Base-by-base conservation (phyloP, 129 eudicot species). In the Kitagawia praeruptora region DNA sequence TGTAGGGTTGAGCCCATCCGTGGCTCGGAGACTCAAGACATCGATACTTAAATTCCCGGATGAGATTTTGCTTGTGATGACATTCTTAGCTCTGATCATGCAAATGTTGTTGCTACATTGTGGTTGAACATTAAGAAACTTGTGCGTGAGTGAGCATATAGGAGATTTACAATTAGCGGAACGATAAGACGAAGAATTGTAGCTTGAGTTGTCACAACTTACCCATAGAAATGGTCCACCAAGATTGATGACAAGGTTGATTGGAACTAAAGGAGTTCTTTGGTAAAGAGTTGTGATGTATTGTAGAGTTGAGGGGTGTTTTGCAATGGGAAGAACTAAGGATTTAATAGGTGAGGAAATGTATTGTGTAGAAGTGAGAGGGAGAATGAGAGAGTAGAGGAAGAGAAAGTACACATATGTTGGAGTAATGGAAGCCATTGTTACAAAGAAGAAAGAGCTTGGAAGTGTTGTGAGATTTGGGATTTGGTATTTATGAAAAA, bases 281-380 rank as follows among this genome's bases (percentile, higher is more conserved):
- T 73, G 78, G 70, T 14, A 34, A 27, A 80, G 34, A 40, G 41
- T 53, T 21, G 83, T 73, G 9, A 41, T 23, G 73, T 80, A 80
- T 41, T 80, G 83, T n/a, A 38, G 78, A 38, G 77, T 74, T 25
- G 83, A 44, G 78, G 70, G 47, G 37, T 80, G 44, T 47, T 80
- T 80, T 49, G 83, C 25, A 38, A 80, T 54, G 37, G 83, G 83
- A 25, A 80, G 78, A 40, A 80, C 78, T n/a, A 80, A 74, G 5
- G 78, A 41, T 74, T 45, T 45, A 0, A 74, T 25, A 14, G 77
- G 39, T 13, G n/a, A 3, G 0, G 77, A 19, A 40, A 39, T 44
- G 42, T 6, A 46, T 1, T 70, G 69, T 49, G 70, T 6, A 0
- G 47, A 25, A 27, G 4, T 61, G 11, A 21, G 16, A 16, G 56